A percentile compares a stretch with the other conserved stretches of the same genome.
phyloP scores from a whole-genome alignment of 129 eudicot species.

The Oenanthe sinensis region DNA sequence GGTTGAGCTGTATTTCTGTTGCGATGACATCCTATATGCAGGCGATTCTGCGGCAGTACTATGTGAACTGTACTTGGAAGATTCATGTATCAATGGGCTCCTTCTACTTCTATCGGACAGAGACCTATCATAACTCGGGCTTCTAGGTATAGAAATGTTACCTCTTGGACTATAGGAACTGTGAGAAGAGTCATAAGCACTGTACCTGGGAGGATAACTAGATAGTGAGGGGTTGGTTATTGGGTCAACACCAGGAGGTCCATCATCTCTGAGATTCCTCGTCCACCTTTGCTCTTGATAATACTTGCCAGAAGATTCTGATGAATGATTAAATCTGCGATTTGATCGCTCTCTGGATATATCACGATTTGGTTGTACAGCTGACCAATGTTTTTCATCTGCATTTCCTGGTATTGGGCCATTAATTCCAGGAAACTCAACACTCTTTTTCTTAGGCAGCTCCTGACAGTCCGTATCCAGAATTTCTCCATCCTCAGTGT shows the following conservation, averaged over 20 bases:
- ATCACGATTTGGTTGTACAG: constrained; percentile 35
- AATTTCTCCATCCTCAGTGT: constrained; percentile 77
- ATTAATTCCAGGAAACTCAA: constrained; percentile 76
- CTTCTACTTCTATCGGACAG: constrained; percentile 42
- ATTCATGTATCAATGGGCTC: constrained; percentile 38
- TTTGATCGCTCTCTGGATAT: constrained; percentile 37
- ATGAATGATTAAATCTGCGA: constrained; percentile 30
- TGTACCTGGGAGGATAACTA: constrained; percentile 39
- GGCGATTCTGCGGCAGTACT: constrained; percentile 14
- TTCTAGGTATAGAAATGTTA: constrained; percentile 24
- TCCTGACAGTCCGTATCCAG: constrained; percentile 36
- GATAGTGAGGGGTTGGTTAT: constrained; percentile 33
- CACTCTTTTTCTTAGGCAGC: constrained; percentile 58
- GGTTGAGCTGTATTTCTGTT: not conserved
- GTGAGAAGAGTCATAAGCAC: constrained; percentile 27
- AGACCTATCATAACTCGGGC: constrained; percentile 54
- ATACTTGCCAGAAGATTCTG: constrained; percentile 25
- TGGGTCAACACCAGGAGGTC: constrained; percentile 68
- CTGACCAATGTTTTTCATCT: constrained; percentile 65
- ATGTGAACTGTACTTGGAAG: constrained; percentile 21
- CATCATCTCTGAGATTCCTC: constrained; percentile 47
- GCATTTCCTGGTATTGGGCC: constrained; percentile 83
- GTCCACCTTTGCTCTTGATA: constrained; percentile 44
- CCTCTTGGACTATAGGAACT: constrained; percentile 21
- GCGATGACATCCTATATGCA: constrained; percentile 9